Evolutionary conservation across 2,329 filamentous ascomycete genomes (phyloP).

Genomic region (Torrubiella hemipterigena): DNA sequence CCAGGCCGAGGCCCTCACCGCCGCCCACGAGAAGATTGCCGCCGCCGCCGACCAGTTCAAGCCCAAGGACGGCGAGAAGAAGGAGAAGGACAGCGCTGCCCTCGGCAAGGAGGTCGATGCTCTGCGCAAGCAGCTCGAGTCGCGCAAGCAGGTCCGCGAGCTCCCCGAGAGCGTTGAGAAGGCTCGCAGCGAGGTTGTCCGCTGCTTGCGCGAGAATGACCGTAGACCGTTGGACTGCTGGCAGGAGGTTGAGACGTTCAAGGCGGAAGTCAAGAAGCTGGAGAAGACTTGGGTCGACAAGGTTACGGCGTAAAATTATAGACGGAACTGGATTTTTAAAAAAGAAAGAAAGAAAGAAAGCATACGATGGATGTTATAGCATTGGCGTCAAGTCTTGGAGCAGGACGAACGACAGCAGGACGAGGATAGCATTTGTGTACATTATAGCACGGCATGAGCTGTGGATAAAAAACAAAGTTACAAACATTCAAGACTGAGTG

Average conservation of each 20-base stretch:
- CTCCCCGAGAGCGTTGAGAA: conserved; percentile 61
- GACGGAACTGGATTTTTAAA: conserved; percentile 1
- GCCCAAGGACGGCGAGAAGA: conserved; percentile 19
- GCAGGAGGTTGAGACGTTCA: conserved; percentile 84
- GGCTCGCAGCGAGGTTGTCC: conserved; percentile 64
- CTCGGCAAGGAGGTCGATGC: conserved; percentile 49
- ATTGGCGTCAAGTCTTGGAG: too few species aligned
- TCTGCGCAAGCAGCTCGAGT: conserved; percentile 46
- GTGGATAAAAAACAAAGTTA: too few species aligned
- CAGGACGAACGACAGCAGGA: too few species aligned
- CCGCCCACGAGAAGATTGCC: conserved; percentile 54
- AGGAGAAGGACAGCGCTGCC: conserved; percentile 25
- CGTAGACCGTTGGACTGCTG: conserved; percentile 86
- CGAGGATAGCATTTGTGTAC: too few species aligned
- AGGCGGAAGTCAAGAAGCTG: conserved; percentile 73
- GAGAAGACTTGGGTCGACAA: conserved; percentile 83
- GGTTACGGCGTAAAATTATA: conserved; percentile 40
- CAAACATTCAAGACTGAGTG: too few species aligned
- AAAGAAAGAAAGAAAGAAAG: conserved; percentile 8
- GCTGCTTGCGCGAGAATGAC: conserved; percentile 75
- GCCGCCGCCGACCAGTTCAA: conserved; percentile 48
- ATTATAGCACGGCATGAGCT: too few species aligned
- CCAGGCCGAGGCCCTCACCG: conserved; percentile 56
- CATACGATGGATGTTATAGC: background rate
- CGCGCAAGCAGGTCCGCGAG: conserved; percentile 52